A percentile compares a stretch with the other conserved stretches of the same genome.
Conservation (phyloP, 2,329 filamentous ascomycete genomes). For the Epicoccum sorghinum region DNA sequence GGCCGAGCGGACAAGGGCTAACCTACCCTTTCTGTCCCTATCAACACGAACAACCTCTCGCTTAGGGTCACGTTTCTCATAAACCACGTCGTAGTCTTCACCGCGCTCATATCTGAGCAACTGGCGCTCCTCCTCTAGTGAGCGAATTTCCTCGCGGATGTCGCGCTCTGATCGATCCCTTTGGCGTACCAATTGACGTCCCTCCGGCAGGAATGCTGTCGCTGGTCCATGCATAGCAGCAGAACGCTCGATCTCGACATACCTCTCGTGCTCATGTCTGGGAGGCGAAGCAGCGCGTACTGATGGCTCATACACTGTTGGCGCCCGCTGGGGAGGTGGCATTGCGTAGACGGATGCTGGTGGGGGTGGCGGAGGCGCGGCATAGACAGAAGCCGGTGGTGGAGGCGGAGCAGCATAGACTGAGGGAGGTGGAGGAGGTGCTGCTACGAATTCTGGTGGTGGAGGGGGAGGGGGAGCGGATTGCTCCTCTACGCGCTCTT, state of each 20-base stretch:
- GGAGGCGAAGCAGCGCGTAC: slow-evolving; percentile 43
- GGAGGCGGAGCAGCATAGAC: slow-evolving; percentile 21
- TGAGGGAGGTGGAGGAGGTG: slow-evolving; percentile 21
- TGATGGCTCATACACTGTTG: slow-evolving; percentile 40
- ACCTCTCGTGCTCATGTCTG: slow-evolving; percentile 42
- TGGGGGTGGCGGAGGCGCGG: slow-evolving; percentile 25
- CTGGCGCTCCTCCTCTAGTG: slow-evolving; percentile 70
- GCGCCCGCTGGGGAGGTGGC: slow-evolving; percentile 28
- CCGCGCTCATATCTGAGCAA: slow-evolving; percentile 64
- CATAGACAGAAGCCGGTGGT: slow-evolving; percentile 11
- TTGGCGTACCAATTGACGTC: slow-evolving; percentile 26
- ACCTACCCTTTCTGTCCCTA: slow-evolving; percentile 95
- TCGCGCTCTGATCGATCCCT: slow-evolving; percentile 60
- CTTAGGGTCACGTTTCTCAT: slow-evolving; percentile 60
- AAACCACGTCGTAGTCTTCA: slow-evolving; percentile 66
- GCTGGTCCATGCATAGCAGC: slow-evolving; percentile 55
- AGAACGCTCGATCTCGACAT: slow-evolving; percentile 53
- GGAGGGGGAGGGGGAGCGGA: slow-evolving; percentile 31
- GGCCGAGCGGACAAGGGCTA: slow-evolving; percentile 81
- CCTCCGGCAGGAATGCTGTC: slow-evolving; percentile 57
- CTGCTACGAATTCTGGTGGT: slow-evolving; percentile 23
- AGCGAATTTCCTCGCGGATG: slow-evolving; percentile 73
- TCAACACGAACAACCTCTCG: slow-evolving; percentile 72
- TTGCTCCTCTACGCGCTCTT: slow-evolving; percentile 30
- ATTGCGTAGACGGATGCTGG: slow-evolving; percentile 23